These are phyloP conservation scores for Suhomyces kilbournensis DNA, from an alignment of 805 yeast genomes.

Conservation along the genomic window DNA sequence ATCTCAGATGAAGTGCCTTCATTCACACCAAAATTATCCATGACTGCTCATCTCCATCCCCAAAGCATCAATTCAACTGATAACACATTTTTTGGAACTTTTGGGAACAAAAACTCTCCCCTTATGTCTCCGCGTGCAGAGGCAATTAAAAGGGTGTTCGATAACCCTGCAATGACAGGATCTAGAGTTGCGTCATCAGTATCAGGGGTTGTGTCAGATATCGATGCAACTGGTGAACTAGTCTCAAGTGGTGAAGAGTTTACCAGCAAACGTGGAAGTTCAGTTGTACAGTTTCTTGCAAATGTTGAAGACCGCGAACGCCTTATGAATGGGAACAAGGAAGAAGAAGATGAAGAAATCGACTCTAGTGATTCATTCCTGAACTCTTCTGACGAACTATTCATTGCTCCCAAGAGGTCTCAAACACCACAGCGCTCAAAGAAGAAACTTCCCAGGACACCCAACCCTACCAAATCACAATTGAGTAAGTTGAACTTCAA, in stretches of 20 bases:
- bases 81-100: slow-evolving; percentile 1
- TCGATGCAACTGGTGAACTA: slow-evolving; percentile 8
- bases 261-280: slow-evolving; percentile 1
- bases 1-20: neutral
- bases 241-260: slow-evolving; percentile 5
- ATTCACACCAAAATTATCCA: neutral
- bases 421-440: neutral
- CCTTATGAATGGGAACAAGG: neutral
- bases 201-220: slow-evolving; percentile 10
- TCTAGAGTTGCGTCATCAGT: slow-evolving; percentile 10
- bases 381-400: slow-evolving; percentile 8
- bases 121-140: slow-evolving; percentile 34
- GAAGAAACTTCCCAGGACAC: slow-evolving; percentile 40
- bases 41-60: neutral
- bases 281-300: slow-evolving; percentile 24
- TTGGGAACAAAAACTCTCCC: neutral
- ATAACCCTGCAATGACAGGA: slow-evolving; percentile 40
- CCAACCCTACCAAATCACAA: slow-evolving; percentile 21
- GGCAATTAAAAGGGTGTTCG: slow-evolving; percentile 42
- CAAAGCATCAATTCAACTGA: neutral
- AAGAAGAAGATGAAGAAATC: slow-evolving; percentile 7
- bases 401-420: slow-evolving; percentile 5
- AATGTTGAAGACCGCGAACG: slow-evolving; percentile 28
- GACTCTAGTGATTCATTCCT: slow-evolving; percentile 6
- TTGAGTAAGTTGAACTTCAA: slow-evolving; percentile 29